Base-by-base conservation (phyloP, 208 protist species). In the Trypanosoma scelopori region DNA sequence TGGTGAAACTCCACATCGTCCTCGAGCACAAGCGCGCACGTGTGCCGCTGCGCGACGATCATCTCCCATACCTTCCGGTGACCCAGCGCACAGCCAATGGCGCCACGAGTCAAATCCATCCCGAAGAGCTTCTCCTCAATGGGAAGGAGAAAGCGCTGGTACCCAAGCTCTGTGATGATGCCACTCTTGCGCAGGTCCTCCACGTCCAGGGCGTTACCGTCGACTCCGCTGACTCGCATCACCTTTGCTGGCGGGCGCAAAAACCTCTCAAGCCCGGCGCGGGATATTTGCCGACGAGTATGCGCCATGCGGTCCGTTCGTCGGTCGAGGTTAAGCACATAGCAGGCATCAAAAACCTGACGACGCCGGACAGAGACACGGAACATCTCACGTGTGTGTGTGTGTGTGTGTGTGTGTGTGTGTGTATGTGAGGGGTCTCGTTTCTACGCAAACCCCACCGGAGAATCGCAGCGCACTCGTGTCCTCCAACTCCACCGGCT, bases 1-100 rank as follows among this genome's bases (percentile, higher is more conserved):
- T 79, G 89, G 62, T 91, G 80, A 45, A 97, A 95, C 71, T 97
- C 89, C 1, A 94, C 78, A 55, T 97, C 92, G 67, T 97, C 92
- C 62, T 97, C 92, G 1, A 97, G 79, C 20, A 97, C 82, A 3
- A 97, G 74, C 1, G 87, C 89, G 60, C 72, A 79, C 28, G 39
- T 6, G 1, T 79, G 52, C 2, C 69, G 22, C 28, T 60, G 60
- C 0, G 52, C 74, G 18, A 89, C 85, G 43, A 97, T 72, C 27
- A 62, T 66, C 59, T 93, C 73, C 89, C 92, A 97, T 42, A 95
- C 75, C 13, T 68, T 65, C 23, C 92, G 86, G 52, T 97, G 92
- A 5, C 82, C 78, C 22, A 97, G 53, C 16, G 89, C 92, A 62
- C 92, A 97, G 7, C 89, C 92, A 56, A 97, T 82, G n/a, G 86